Base-by-base conservation (phyloP, 805 yeast species). In the Kodamaea laetipori region DNA sequence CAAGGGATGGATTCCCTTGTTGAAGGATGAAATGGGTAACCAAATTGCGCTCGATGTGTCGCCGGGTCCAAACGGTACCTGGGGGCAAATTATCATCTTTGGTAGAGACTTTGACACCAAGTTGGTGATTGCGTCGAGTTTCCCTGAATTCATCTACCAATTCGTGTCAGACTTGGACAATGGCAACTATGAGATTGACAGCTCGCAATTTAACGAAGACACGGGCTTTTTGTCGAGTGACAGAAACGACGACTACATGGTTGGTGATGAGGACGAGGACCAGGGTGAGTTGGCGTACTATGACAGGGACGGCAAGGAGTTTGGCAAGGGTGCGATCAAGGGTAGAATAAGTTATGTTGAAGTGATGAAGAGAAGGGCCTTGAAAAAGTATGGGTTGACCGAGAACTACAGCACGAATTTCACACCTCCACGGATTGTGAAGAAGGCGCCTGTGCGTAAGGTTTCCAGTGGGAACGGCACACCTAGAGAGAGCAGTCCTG, bases 31-130 rank as follows among this genome's bases (percentile, higher is more conserved):
- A 42, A 84, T 81, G 16, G 99, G 99, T 36, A 92, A 92, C 67
- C 90, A 90, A 63, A 82, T 92, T 50, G 99, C 90, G 41, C 71
- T 94, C 11, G 99, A 92, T 66, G 74, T 92, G 47, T 61, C 71
- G 7, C 69, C 71, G 0, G 96, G 89, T 6, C 76, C 82, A 7
- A 67, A 68, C 19, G 96, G 97, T 35, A 74, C 71, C 45, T 81
- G 86, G 78, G 99, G 98, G 28, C 99, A 92, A 67, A 84, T 94
- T 13, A 92, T 92, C 49, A 59, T 90, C 43, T 92, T 87, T 63
- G 99, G 99, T 30, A 82, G 97, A 58, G 98, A 92, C 52, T 92
- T 82, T 59, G 98, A 92, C 67, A 80, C 86, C 28, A 92, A 92
- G 61, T 89, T 78, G 63, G 90, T 86, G 28, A 72, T 94, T 43